These are phyloP conservation scores for Perkinsus marinus DNA, from an alignment of 169 alveolate genomes.

Conservation along the genomic window DNA sequence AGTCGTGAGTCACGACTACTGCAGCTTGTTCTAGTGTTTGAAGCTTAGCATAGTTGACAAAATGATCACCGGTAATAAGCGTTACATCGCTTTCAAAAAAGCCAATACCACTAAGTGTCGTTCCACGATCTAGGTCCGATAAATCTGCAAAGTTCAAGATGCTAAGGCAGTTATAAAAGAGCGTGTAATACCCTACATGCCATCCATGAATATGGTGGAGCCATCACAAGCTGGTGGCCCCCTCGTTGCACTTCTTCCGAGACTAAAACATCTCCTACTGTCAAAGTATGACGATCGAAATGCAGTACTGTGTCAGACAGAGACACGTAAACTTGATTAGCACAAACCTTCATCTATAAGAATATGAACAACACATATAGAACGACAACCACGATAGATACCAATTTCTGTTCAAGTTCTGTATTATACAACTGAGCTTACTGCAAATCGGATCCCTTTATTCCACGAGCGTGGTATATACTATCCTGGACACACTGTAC, in stretches of 20 bases:
- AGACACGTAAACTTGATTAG: background rate
- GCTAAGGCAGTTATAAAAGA: background rate
- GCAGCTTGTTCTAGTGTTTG: background rate
- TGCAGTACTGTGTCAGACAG: background rate
- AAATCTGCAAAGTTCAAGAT: background rate
- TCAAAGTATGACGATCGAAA: background rate
- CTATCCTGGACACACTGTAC: background rate
- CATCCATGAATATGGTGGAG: background rate
- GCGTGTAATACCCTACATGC: background rate
- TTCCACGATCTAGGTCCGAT: background rate
- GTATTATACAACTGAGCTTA: background rate
- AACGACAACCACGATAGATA: background rate
- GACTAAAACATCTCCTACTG: background rate
- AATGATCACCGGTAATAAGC: background rate
- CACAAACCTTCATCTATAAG: too few relatives aligned
- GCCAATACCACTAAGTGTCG: background rate
- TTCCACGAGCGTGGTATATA: background rate
- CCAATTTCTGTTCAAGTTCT: too few relatives aligned
- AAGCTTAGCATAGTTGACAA: background rate
- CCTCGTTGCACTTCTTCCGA: background rate
- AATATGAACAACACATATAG: background rate
- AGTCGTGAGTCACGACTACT: background rate
- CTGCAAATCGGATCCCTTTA: background rate
- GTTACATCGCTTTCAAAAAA: background rate
- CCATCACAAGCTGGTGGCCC: background rate